phyloP scores from a whole-genome alignment of 2,329 filamentous ascomycete species.

The Calonectria naviculata region DNA sequence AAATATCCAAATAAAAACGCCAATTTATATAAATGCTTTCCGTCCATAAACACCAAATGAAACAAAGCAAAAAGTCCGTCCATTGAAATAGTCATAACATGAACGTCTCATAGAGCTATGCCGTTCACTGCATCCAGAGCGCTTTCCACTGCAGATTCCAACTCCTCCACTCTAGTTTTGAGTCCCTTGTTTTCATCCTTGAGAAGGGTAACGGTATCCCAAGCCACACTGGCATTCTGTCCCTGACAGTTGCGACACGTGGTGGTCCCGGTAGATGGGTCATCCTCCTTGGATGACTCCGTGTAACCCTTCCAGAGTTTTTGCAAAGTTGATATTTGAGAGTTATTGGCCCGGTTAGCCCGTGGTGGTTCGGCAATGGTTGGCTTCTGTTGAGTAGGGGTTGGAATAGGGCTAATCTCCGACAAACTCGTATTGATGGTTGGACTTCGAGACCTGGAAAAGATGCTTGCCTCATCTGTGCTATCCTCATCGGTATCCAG shows the following conservation, averaged over 20 bases:
- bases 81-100: neutral
- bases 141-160: constrained; percentile 70
- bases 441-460: constrained; percentile 70
- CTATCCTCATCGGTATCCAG: constrained; percentile 66
- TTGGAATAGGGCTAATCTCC: constrained; percentile 41
- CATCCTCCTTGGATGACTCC: constrained; percentile 41
- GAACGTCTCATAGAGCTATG: constrained; percentile 53
- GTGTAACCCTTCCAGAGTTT: constrained; percentile 57
- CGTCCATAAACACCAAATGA: constrained; percentile 31
- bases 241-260: constrained; percentile 69
- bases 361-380: constrained; percentile 39
- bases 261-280: constrained; percentile 25
- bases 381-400: constrained; percentile 36
- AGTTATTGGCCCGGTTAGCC: constrained; percentile 45
- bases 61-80: constrained; percentile 2
- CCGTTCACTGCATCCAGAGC: constrained; percentile 71
- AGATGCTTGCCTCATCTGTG: constrained; percentile 65
- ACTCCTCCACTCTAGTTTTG: constrained; percentile 67
- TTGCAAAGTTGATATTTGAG: constrained; percentile 50
- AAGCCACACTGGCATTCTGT: constrained; percentile 68
- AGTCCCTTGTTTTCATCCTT: constrained; percentile 71
- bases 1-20: constrained; percentile 38
- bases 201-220: constrained; percentile 72
- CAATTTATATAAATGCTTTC: constrained; percentile 25
- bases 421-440: constrained; percentile 55